Evolutionary conservation across 2,329 filamentous ascomycete genomes (phyloP).

Genomic region (Cadophora sp.): DNA sequence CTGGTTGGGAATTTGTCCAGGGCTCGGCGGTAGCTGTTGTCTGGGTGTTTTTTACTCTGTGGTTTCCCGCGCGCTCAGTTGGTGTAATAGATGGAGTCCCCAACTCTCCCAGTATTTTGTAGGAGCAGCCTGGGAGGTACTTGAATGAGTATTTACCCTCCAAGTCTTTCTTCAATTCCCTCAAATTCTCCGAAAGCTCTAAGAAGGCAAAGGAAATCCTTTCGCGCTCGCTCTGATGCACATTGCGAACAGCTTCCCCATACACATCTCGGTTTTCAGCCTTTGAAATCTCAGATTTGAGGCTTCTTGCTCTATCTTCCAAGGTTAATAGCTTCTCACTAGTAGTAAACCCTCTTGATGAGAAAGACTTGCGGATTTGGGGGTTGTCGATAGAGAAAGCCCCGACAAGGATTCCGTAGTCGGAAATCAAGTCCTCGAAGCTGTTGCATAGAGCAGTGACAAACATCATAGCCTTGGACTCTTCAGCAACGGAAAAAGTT

Average conservation of each 20-base stretch:
- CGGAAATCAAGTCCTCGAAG: background rate
- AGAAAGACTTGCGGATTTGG: background rate
- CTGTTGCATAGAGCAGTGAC: background rate
- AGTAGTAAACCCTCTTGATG: background rate
- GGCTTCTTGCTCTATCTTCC: background rate
- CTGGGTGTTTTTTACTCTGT: too few species aligned
- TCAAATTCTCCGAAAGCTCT: background rate
- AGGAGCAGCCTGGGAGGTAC: background rate
- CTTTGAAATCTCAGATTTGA: background rate
- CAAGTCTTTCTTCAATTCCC: background rate
- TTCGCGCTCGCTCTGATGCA: background rate
- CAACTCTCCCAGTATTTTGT: background rate
- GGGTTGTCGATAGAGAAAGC: background rate
- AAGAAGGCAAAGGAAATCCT: background rate
- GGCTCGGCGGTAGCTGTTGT: too few species aligned
- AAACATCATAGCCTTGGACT: background rate
- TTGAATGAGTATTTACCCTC: background rate
- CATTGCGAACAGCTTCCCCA: background rate
- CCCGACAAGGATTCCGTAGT: background rate
- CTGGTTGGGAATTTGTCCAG: too few species aligned
- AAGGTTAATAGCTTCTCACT: background rate
- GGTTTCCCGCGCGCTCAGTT: too few species aligned
- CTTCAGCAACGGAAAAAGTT: background rate
- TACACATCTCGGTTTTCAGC: background rate
- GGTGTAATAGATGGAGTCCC: background rate